These are phyloP conservation scores for Aspergillus versicolor DNA, from an alignment of 2,329 filamentous ascomycete genomes.

Conservation along the genomic window DNA sequence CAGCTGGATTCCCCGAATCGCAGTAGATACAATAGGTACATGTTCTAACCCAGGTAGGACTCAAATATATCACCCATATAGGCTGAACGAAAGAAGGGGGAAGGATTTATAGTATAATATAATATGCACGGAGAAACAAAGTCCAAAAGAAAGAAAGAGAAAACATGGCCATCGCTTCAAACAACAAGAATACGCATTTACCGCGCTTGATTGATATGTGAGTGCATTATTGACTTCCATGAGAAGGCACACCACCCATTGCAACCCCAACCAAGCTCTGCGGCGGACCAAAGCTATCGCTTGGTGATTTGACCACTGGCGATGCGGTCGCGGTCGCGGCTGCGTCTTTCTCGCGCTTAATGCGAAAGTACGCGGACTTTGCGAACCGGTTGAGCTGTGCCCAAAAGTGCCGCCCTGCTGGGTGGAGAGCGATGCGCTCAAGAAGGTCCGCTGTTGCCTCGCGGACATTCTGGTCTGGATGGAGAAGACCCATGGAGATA, in stretches of 20 bases:
- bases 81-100: background rate
- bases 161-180: slow-evolving; percentile 1
- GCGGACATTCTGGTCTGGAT: slow-evolving; percentile 79
- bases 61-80: slow-evolving; percentile 11
- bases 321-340: slow-evolving; percentile 22
- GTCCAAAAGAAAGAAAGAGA: background rate
- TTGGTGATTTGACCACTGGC: slow-evolving; percentile 11
- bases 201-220: background rate
- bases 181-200: background rate
- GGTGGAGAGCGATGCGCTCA: slow-evolving; percentile 78
- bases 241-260: slow-evolving; percentile 27
- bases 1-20: slow-evolving; percentile 5
- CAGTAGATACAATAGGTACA: background rate
- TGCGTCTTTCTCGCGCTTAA: slow-evolving; percentile 62
- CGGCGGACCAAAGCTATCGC: slow-evolving; percentile 29
- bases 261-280: slow-evolving; percentile 40
- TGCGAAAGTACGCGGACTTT: slow-evolving; percentile 78
- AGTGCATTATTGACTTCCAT: slow-evolving; percentile 20
- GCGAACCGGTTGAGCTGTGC: slow-evolving; percentile 80
- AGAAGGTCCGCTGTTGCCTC: slow-evolving; percentile 74
- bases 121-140: background rate
- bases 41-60: background rate
- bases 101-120: background rate
- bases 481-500: slow-evolving; percentile 84
- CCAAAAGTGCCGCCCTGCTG: slow-evolving; percentile 94